Evolutionary conservation across 2,329 filamentous ascomycete genomes (phyloP).

Genomic region (Fusarium siculi): DNA sequence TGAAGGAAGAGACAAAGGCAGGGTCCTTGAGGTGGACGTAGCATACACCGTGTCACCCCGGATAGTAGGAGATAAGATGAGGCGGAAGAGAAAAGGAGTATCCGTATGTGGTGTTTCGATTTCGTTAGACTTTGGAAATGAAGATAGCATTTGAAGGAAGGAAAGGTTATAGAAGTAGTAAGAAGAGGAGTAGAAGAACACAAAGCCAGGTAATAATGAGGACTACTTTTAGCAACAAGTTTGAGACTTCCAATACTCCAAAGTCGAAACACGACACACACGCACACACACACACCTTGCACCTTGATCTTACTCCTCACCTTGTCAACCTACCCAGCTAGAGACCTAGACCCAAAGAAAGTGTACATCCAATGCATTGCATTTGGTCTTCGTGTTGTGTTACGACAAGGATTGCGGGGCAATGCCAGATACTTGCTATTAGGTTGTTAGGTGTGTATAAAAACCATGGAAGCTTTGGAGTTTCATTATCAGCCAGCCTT

Average conservation of each 20-base stretch:
- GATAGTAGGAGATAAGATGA: conserved; percentile 10
- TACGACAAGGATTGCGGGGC: conserved; percentile 13
- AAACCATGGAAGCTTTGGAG: neutral
- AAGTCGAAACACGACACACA: conserved; percentile 6
- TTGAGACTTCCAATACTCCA: conserved; percentile 8
- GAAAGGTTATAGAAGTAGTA: neutral
- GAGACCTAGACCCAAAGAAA: neutral
- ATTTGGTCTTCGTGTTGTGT: neutral
- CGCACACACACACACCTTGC: neutral
- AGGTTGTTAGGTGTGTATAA: neutral
- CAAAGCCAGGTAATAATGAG: conserved; percentile 1
- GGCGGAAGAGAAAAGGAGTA: conserved; percentile 5
- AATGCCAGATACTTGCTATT: neutral
- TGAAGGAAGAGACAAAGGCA: conserved; percentile 12
- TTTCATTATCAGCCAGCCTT: neutral
- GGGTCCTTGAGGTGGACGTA: conserved; percentile 13
- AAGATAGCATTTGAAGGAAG: neutral
- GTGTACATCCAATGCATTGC: neutral
- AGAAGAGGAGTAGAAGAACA: neutral
- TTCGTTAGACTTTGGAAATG: neutral
- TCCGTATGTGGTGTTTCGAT: neutral
- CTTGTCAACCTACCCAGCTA: neutral
- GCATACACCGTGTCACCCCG: conserved; percentile 27
- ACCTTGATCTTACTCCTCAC: conserved; percentile 3
- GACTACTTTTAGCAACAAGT: conserved; percentile 13